Conservation (phyloP, 768 basidiomycete genomes). For the Asterophora lycoperdoides region DNA sequence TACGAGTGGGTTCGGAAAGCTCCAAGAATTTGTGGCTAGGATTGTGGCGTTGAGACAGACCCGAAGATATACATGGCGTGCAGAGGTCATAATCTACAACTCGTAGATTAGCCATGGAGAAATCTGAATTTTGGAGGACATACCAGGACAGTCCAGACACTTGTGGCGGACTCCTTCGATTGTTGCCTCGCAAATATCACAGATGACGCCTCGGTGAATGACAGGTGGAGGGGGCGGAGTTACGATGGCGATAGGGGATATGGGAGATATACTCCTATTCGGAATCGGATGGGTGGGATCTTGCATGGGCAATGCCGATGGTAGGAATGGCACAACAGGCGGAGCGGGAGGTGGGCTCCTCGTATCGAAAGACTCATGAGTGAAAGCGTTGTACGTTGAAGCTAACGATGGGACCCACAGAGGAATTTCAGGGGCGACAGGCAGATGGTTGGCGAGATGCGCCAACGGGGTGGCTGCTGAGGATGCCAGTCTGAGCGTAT, state of each 20-base stretch:
- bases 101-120: neutral
- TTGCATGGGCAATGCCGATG: constrained; percentile 3
- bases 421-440: neutral
- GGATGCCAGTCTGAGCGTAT: constrained; percentile 3
- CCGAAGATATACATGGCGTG: constrained; percentile 48
- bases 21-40: constrained; percentile 69
- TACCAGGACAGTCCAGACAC: constrained; percentile 73
- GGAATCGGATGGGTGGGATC: neutral
- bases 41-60: constrained; percentile 49
- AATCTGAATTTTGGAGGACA: constrained; percentile 12
- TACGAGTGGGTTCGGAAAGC: constrained; percentile 59
- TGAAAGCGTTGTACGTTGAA: neutral
- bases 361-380: neutral
- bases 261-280: neutral
- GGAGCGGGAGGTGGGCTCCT: neutral
- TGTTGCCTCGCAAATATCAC: constrained; percentile 56
- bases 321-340: constrained; percentile 7
- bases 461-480: neutral
- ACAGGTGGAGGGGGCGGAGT: constrained; percentile 24
- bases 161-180: constrained; percentile 73
- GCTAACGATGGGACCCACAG: neutral
- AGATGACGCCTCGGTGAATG: constrained; percentile 58
- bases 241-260: neutral
- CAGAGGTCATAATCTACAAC: constrained; percentile 69
- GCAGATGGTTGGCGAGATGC: neutral